A percentile compares a stretch with the other conserved stretches of the same genome.
Evolutionary conservation across 768 basidiomycete genomes (phyloP).

Genomic region (Russula lepida): DNA sequence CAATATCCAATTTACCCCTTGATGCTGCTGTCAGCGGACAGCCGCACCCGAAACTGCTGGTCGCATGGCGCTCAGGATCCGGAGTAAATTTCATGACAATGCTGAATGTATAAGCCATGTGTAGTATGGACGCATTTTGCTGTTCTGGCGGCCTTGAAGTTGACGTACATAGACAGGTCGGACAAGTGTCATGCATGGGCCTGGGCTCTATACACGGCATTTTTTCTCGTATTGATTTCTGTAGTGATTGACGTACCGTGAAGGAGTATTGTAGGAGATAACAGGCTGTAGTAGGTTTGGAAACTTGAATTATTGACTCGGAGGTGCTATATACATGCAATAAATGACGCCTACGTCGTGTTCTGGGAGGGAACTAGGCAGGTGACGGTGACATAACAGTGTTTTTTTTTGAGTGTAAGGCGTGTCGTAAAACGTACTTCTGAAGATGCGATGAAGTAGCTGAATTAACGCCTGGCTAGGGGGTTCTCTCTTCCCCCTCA

Average conservation of each 20-base stretch:
- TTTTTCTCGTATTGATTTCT: too few species aligned
- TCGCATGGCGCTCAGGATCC: background rate
- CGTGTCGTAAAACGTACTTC: slow-evolving; percentile 16
- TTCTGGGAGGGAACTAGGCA: background rate
- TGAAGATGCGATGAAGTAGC: slow-evolving; percentile 10
- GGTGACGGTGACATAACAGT: background rate
- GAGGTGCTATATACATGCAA: background rate
- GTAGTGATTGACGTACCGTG: background rate
- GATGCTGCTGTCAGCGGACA: background rate
- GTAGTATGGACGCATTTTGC: background rate
- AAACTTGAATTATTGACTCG: background rate
- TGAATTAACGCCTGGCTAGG: slow-evolving; percentile 12
- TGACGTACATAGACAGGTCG: background rate
- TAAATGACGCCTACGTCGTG: too few species aligned
- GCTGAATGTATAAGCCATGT: background rate
- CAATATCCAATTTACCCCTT: background rate
- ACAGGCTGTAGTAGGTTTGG: background rate
- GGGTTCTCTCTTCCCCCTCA: slow-evolving; percentile 10
- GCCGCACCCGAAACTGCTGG: background rate
- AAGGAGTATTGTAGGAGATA: background rate
- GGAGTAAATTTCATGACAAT: background rate
- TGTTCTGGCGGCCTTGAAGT: background rate
- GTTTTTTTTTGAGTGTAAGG: background rate
- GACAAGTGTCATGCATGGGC: background rate
- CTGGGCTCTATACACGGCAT: background rate